phyloP scores from a whole-genome alignment of 805 yeast species.

The Cyberlindnera maclurae region DNA sequence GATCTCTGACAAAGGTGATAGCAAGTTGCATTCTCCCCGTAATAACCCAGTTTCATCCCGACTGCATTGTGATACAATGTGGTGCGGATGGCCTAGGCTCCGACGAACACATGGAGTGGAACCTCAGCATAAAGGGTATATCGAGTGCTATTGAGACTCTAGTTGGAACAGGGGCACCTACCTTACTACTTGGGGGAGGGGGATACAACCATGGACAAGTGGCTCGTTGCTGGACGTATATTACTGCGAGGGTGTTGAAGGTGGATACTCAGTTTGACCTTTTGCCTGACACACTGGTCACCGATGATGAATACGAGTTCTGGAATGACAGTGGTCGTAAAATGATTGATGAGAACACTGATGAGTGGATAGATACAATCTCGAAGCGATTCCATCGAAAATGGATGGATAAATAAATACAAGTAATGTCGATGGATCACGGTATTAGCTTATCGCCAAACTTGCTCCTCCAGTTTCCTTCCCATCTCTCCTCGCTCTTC shows the following conservation, averaged over 20 bases:
- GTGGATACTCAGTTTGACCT: constrained; percentile 30
- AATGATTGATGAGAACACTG: constrained; percentile 26
- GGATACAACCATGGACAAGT: constrained; percentile 61
- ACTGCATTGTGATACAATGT: constrained; percentile 53
- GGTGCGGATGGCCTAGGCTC: constrained; percentile 73
- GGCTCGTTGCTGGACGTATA: constrained; percentile 48
- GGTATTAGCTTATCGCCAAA: constrained; percentile 16
- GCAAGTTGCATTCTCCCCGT: constrained; percentile 37
- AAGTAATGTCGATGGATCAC: constrained; percentile 2
- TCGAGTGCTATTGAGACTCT: constrained; percentile 29
- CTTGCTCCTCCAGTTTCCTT: constrained; percentile 54
- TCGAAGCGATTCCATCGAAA: constrained; percentile 2
- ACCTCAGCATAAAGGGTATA: constrained; percentile 47
- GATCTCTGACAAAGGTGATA: constrained; percentile 30
- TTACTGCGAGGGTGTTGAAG: constrained; percentile 24
- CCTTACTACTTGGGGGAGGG: constrained; percentile 65
- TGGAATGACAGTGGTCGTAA: constrained; percentile 36
- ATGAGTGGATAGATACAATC: constrained; percentile 23
- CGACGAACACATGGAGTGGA: constrained; percentile 65
- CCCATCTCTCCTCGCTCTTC: constrained; percentile 74
- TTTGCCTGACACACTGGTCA: constrained; percentile 47
- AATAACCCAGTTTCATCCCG: constrained; percentile 35
- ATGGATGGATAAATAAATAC: too few species aligned
- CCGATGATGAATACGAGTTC: constrained; percentile 39
- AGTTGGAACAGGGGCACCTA: constrained; percentile 27